phyloP scores from a whole-genome alignment of 1,139 yeast species.

The Meyerozyma smithsonii region DNA sequence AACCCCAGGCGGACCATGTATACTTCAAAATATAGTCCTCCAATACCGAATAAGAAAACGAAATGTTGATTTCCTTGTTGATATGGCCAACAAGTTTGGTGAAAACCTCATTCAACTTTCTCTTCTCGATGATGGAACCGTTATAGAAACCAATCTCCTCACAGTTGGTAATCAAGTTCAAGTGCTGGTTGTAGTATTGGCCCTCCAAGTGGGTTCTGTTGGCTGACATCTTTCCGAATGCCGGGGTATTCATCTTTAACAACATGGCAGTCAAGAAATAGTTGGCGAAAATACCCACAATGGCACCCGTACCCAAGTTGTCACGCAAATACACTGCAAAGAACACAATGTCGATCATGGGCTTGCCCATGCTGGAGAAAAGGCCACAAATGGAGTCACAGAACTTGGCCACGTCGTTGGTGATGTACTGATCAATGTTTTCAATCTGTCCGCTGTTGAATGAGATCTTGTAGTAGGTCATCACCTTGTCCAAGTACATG shows the following conservation, averaged over 20 bases:
- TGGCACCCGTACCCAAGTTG: slow-evolving; percentile 81
- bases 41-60: slow-evolving; percentile 59
- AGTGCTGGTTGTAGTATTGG: slow-evolving; percentile 80
- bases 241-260: slow-evolving; percentile 71
- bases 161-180: slow-evolving; percentile 80
- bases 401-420: slow-evolving; percentile 80
- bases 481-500: slow-evolving; percentile 72
- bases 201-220: slow-evolving; percentile 80
- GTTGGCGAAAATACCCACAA: slow-evolving; percentile 74
- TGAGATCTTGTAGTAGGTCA: slow-evolving; percentile 76
- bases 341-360: slow-evolving; percentile 81
- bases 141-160: slow-evolving; percentile 95
- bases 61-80: slow-evolving; percentile 44
- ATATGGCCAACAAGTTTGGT: slow-evolving; percentile 45
- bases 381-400: slow-evolving; percentile 79
- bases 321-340: slow-evolving; percentile 82
- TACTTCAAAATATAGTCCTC: slow-evolving; percentile 88
- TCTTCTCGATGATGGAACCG: slow-evolving; percentile 79
- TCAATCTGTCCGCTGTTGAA: slow-evolving; percentile 41
- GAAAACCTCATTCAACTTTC: slow-evolving; percentile 60
- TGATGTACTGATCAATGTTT: slow-evolving; percentile 71
- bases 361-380: slow-evolving; percentile 88
- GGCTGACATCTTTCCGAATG: slow-evolving; percentile 78
- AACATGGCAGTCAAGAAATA: slow-evolving; percentile 77
- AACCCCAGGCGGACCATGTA: slow-evolving; percentile 94